Base-by-base conservation (phyloP, 2,329 filamentous ascomycete genomes). In the Cytospora mali region DNA sequence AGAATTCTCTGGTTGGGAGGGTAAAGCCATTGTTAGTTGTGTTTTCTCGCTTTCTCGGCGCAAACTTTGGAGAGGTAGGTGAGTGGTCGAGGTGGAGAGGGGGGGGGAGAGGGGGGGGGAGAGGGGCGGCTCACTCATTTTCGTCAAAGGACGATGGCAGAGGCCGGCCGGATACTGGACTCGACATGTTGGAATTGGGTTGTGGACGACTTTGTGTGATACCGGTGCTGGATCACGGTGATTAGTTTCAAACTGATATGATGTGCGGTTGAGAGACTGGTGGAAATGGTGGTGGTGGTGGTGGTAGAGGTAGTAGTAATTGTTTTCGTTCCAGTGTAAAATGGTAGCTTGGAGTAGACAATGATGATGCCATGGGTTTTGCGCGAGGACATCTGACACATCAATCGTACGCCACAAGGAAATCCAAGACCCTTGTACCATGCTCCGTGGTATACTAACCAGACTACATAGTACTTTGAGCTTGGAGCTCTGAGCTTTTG, bases 81-180 rank as follows among this genome's bases (percentile, higher is more conserved):
- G 42, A 25, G 6, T 1, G 33, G 39, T 46, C 57, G 9, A 28
- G 57, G 13, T 58, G 7, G 27, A 42, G 39, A 56, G 42, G 25
- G 50, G 64, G 69, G 71, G 70, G 71, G 68, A n/a, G n/a, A n/a
- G n/a, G 57, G 13, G 57, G 7, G 27, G 39, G 39, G 58, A 46
- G 25, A 49, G 64, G 69, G 71, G 70, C 71, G 68, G 63, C 85
- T 71, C 81, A 92, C 89, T 77, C 76, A 74, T 94, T 81, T 48
- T 83, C 82, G 81, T 94, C 91, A 75, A 95, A 95, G 42, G 91
- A 95, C 71, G 91, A 94, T 69, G 92, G 91, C 71, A 93, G 80
- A 14, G 84, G 85, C 68, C 78, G 76, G 56, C 70, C 69, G 50
- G 68, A 66, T 11, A 68, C 35, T n/a, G 63, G 63, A 31, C 63